Conservation (phyloP, 495 filamentous ascomycete species). For the Bryoglossum gracile region DNA sequence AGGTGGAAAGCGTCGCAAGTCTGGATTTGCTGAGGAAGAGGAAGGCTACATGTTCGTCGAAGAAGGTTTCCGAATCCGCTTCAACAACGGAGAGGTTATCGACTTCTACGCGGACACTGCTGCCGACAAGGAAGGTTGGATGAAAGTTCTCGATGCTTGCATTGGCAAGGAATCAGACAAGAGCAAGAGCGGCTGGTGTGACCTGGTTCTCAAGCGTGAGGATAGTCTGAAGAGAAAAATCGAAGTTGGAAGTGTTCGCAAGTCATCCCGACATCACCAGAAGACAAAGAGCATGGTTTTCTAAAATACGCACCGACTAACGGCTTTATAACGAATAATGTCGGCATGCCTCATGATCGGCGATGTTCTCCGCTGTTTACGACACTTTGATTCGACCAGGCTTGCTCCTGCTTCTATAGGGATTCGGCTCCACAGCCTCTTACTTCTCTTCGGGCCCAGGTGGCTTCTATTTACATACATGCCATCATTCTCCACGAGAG, state of each 20-base stretch:
- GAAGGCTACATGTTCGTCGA: conserved; percentile 99
- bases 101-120: conserved; percentile 94
- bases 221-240: conserved; percentile 25
- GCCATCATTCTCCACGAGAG: too few relatives aligned
- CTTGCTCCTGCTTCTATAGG: neutral
- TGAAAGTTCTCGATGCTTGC: conserved; percentile 63
- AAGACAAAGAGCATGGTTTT: conserved; percentile 49
- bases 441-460: conserved; percentile 16
- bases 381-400: conserved; percentile 1
- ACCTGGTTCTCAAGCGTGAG: conserved; percentile 65
- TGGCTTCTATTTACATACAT: conserved; percentile 12
- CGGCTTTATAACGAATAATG: conserved; percentile 17
- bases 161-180: conserved; percentile 35
- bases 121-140: conserved; percentile 86
- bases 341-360: conserved; percentile 18
- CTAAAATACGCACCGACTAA: neutral
- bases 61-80: conserved; percentile 96
- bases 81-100: conserved; percentile 94
- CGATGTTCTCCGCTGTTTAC: conserved; percentile 1
- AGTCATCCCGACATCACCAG: conserved; percentile 38
- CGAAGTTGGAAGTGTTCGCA: conserved; percentile 29
- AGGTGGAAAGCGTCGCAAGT: conserved; percentile 74
- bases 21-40: conserved; percentile 95
- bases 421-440: conserved; percentile 2
- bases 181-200: conserved; percentile 63